These are phyloP conservation scores for Citrullus colocynthis DNA, from an alignment of 306 rosid genomes.

Conservation along the genomic window DNA sequence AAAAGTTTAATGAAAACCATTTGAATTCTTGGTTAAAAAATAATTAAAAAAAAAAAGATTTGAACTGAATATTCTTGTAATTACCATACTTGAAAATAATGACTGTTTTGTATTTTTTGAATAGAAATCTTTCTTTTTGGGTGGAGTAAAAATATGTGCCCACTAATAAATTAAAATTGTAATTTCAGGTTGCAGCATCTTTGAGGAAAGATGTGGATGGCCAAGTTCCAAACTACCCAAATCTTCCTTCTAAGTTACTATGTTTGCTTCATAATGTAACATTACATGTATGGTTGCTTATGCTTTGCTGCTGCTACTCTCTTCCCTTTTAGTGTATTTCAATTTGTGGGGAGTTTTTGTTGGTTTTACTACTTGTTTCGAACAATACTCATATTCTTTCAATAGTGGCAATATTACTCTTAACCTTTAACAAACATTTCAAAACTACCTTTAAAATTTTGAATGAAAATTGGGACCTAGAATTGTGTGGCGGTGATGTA, in stretches of 20 bases:
- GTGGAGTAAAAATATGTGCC: not conserved
- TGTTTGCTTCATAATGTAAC: conserved; percentile 80
- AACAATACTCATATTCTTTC: not conserved
- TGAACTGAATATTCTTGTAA: not conserved
- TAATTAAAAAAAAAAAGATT: no score
- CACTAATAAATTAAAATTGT: not conserved
- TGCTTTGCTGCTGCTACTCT: not conserved
- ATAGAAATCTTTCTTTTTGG: no score
- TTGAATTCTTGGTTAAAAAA: no score
- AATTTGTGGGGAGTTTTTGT: not conserved
- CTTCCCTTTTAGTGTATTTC: not conserved
- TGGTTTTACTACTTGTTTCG: not conserved
- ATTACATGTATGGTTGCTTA: conserved; percentile 44
- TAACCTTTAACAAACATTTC: no score
- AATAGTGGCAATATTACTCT: not conserved
- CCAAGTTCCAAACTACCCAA: conserved; percentile 74
- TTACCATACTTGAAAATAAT: not conserved
- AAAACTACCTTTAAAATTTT: no score
- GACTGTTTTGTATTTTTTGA: not conserved
- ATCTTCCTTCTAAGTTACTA: conserved; percentile 68
- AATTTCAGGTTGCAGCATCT: conserved; percentile 84
- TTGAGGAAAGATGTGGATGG: conserved; percentile 65
- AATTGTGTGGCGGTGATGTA: not conserved
- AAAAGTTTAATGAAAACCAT: not conserved
- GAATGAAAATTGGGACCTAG: not conserved